Evolutionary conservation across 495 filamentous ascomycete species (phyloP), one percentile per base, ranked within the genome.

Genomic region (Trichocladium uniseriatum): DNA sequence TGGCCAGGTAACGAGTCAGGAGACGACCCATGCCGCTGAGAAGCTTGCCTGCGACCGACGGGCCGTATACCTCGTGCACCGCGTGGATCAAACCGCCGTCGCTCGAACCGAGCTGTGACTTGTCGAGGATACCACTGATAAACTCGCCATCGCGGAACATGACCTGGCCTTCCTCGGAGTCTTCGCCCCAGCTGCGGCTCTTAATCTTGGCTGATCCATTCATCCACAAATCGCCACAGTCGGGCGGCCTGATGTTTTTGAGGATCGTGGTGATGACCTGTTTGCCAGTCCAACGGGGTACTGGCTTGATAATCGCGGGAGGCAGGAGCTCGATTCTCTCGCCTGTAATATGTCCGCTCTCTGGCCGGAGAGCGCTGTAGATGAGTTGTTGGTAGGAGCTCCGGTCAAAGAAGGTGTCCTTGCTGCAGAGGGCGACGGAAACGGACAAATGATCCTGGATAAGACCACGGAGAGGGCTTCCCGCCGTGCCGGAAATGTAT

Each of bases 371-470:
- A 43, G 87, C 90, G 47, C 78, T 81, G 68, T 96, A 97, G 10
- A 99, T 68, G 20, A 99, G 76, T 62, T 97, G 86, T 50, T 96
- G 84, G 62, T 95, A 97, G 45, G 88, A 81, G n/a, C 85, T 82
- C 51, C 81, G 74, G 46, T 85, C 82, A 53, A 97, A 95, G 59
- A 96, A 88, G n/a, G 82, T 87, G 65, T 99, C 94, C 61, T 85
- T 81, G 61, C 81, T 94, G 35, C 89, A 94, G 48, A 99, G 76
- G 73, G 82, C 84, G 3, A 94, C 87, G 16, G 86, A 86, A 66
- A 99, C 91, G 2, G 89, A 94, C 48, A 99, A 83, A 64, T 99
- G 94, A 78, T 99, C 94, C 67, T 99, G 94, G 65, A 99, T 99
- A 39, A 99, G 70, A 78, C 94, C 94, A 77, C 94, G 75, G 37